These are phyloP conservation scores for Pseudomicrostroma phylloplanum DNA, from an alignment of 1,284 basidiomycete species.

Conservation along the genomic window DNA sequence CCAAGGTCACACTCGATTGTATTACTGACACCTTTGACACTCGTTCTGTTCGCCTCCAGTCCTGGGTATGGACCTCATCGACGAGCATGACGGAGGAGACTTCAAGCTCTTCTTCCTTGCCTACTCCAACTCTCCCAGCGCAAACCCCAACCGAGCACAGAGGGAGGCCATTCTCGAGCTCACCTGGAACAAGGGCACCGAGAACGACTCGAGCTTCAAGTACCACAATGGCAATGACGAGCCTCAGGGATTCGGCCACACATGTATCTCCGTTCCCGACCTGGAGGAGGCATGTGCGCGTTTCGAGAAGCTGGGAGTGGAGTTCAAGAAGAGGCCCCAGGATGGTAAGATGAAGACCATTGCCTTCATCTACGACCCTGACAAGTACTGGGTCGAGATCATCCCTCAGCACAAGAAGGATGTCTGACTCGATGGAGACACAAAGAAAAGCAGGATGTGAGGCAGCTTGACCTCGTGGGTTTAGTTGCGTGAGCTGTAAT, in stretches of 20 bases:
- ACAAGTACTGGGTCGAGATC: conserved; percentile 57
- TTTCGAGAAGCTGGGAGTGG: conserved; percentile 73
- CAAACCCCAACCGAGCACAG: conserved; percentile 56
- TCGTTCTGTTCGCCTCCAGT: conserved; percentile 51
- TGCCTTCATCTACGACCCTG: conserved; percentile 67
- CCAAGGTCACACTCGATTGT: too few species aligned
- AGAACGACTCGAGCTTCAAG: conserved; percentile 34
- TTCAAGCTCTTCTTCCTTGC: conserved; percentile 78
- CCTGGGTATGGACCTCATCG: conserved; percentile 80
- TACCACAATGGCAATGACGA: conserved; percentile 49
- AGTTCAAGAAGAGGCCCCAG: conserved; percentile 78
- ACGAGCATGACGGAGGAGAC: conserved; percentile 52
- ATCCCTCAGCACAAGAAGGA: conserved; percentile 30
- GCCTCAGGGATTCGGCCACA: conserved; percentile 53
- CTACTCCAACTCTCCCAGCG: conserved; percentile 57
- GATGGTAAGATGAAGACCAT: conserved; percentile 78
- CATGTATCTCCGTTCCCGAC: conserved; percentile 76
- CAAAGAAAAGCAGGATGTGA: too few species aligned
- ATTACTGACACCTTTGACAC: neutral
- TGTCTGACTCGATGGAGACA: neutral
- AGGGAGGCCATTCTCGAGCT: conserved; percentile 57
- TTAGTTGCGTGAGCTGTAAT: too few species aligned
- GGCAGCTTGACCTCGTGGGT: too few species aligned
- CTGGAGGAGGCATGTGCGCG: conserved; percentile 75
- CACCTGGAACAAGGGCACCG: conserved; percentile 45